Base-by-base conservation (phyloP, 108 stramenopile genomes). In the Cyclotella distinguenda region DNA sequence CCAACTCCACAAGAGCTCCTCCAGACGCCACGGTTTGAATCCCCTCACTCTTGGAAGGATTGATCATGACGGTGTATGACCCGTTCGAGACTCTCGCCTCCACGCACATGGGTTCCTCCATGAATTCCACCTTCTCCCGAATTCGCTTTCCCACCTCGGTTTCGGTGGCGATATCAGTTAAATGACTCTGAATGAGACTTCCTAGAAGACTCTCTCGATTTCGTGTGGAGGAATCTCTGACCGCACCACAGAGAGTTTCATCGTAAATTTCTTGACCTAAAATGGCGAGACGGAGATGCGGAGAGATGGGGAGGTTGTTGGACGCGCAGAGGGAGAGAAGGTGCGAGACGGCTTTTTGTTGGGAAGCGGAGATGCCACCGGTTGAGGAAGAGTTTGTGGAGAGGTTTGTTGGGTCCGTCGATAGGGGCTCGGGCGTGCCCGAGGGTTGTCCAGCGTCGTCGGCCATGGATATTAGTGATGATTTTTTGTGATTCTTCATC, bases 11-110 rank as follows among this genome's bases (percentile, higher is more conserved):
- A 12, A 64, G 11, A 12, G 42, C 23, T 8, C 70, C 64, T 8
- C 35, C 12, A 44, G 46, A 72, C 18, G 67, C 40, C 18, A 77
- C 76, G 12, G 76, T 77, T 0, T 46, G 49, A 32, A 73, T 73
- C 25, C 23, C 18, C 66, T 43, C 34, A 43, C 6, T 22, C n/a
- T 50, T 35, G 1, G 45, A n/a, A 1, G 30, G 43, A 23, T 36
- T 19, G 31, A 45, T 23, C n/a, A 48, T 45, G 15, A 73, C 64
- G 19, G 30, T 39, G 53, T 73, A 73, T 1, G 44, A 39, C 23
- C 72, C 72, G 26, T 50, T 16, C 31, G 43, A 60, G 28, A 73
- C 42, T 34, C 72, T 63, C n/a, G 43, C 66, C 21, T 67, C 66
- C 36, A 67, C 23, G 11, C 54, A 47, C 11, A 40, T 32, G 8